Percentiles rank a stretch among this genome's conserved stretches.
Evolutionary conservation across 83 land plant genomes (phyloP).

Genomic region (Diphasiastrum complanatum): DNA sequence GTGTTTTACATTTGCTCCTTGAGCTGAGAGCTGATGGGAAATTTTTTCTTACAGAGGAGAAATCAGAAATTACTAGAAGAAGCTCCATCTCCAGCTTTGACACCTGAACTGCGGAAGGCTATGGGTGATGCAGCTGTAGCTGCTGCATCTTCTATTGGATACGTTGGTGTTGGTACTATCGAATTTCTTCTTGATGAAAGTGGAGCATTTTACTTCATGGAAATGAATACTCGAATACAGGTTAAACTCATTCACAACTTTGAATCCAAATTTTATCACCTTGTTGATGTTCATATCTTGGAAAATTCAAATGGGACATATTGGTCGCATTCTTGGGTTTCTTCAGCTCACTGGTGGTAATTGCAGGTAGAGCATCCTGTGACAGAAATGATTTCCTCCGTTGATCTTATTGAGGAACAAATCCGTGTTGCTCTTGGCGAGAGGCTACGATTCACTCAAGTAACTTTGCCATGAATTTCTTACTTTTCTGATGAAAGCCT

Average conservation of each 20-base stretch:
- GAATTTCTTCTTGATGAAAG: conserved; percentile 94
- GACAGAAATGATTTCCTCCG: conserved; percentile 89
- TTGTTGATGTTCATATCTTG: background rate
- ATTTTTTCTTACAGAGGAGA: conserved; percentile 54
- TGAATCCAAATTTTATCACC: background rate
- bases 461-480: background rate
- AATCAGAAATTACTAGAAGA: conserved; percentile 95
- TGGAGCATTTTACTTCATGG: conserved; percentile 94
- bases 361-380: conserved; percentile 94
- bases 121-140: conserved; percentile 99
- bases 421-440: conserved; percentile 95
- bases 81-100: conserved; percentile 97
- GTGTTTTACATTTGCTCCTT: conserved; percentile 1
- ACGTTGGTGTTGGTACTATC: conserved; percentile 93
- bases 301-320: background rate
- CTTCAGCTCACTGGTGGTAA: background rate
- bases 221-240: conserved; percentile 98
- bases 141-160: conserved; percentile 92
- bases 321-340: background rate
- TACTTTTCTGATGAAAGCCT: background rate
- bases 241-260: conserved; percentile 29
- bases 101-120: conserved; percentile 84
- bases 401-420: conserved; percentile 96
- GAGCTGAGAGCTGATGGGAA: conserved; percentile 3
- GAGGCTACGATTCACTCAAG: conserved; percentile 82